phyloP scores from a whole-genome alignment of 345 rosid species.

The Hevea brasiliensis region DNA sequence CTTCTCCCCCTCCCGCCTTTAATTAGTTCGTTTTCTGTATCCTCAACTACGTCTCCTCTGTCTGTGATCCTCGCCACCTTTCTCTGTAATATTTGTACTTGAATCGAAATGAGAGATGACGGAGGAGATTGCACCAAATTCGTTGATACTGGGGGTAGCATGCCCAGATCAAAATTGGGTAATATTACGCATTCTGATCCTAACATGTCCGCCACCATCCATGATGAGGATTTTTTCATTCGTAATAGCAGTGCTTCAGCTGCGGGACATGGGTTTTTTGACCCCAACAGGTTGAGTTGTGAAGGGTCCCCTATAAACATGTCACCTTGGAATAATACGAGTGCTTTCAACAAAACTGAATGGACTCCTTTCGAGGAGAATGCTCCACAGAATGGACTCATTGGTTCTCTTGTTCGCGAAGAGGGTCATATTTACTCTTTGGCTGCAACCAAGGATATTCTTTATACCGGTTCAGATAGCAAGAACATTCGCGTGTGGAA shows the following conservation, averaged over 20 bases:
- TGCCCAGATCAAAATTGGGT: constrained; percentile 32
- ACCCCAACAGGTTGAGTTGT: constrained; percentile 61
- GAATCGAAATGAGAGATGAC: constrained; percentile 18
- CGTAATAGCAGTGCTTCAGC: constrained; percentile 82
- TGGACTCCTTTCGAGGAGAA: constrained; percentile 52
- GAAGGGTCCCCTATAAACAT: constrained; percentile 92
- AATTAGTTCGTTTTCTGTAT: constrained; percentile 11
- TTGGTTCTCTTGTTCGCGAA: constrained; percentile 86
- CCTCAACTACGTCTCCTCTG: background rate
- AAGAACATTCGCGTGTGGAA: constrained; percentile 98
- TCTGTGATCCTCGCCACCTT: background rate
- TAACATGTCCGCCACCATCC: constrained; percentile 35
- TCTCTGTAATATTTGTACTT: background rate
- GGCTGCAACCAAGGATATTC: constrained; percentile 78
- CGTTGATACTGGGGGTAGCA: constrained; percentile 22
- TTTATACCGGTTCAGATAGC: constrained; percentile 94
- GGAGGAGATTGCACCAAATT: constrained; percentile 25
- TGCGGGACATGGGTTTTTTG: constrained; percentile 42
- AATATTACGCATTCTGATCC: constrained; percentile 48
- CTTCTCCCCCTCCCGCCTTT: constrained; percentile 30
- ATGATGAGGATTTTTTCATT: constrained; percentile 44
- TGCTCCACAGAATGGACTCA: constrained; percentile 57
- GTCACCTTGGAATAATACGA: constrained; percentile 94
- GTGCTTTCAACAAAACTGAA: constrained; percentile 44
- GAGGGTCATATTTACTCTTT: constrained; percentile 95